Evolutionary conservation across 129 eudicot species (phyloP).

Genomic region (Heracleum sosnowskyi): DNA sequence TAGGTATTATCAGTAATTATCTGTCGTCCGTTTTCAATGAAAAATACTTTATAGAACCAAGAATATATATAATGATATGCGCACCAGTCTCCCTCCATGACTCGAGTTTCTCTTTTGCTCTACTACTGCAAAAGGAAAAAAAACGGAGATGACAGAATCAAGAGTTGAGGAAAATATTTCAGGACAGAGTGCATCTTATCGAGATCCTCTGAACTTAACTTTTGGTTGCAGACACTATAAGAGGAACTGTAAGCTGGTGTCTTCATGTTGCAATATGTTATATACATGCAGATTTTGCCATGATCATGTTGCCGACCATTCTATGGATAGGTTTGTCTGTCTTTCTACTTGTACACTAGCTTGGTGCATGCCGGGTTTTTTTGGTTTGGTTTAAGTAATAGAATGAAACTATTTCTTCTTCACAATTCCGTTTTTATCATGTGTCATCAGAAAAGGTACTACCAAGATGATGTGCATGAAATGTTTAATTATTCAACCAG

Average conservation of each 20-base stretch:
- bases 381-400: not conserved
- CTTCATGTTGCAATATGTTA: conserved; percentile 75
- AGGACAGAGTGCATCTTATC: conserved; percentile 67
- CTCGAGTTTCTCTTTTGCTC: conserved; percentile 13
- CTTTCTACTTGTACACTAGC: no score
- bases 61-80: no score
- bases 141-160: conserved; percentile 23
- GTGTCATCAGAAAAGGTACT: conserved; percentile 62
- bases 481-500: conserved; percentile 71
- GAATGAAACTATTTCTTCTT: not conserved
- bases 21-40: no score
- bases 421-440: not conserved
- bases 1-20: no score
- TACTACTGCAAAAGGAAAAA: conserved; percentile 41
- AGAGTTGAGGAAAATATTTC: conserved; percentile 33
- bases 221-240: conserved; percentile 92
- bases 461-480: conserved; percentile 97
- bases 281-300: conserved; percentile 79
- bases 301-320: conserved; percentile 69
- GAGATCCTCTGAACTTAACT: conserved; percentile 38
- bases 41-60: no score
- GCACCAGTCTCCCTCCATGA: no score
- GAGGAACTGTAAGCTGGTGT: conserved; percentile 77
- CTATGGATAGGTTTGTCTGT: conserved; percentile 78
- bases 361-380: no score